Conservation (phyloP, 2,329 filamentous ascomycete species). For the Colletotrichum liaoningense region DNA sequence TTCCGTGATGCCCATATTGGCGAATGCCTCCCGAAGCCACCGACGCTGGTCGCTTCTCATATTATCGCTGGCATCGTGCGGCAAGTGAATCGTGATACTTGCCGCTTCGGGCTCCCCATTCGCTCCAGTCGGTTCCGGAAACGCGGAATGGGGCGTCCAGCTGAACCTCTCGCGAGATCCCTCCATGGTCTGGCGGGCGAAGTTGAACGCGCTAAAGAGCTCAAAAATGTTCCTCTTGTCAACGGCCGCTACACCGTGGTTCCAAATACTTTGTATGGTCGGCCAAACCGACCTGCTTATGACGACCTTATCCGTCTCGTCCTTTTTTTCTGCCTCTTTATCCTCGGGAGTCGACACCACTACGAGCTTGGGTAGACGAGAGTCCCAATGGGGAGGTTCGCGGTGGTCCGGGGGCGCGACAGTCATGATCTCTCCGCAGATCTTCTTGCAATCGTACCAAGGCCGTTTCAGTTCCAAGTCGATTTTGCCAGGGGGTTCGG, state of each 20-base stretch:
- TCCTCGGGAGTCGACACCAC: too few species aligned
- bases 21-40: neutral
- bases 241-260: neutral
- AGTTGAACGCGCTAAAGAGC: neutral
- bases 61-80: neutral
- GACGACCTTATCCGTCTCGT: neutral
- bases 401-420: neutral
- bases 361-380: neutral
- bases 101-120: too few species aligned
- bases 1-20: neutral
- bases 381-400: neutral
- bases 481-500: too few species aligned
- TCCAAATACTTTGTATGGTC: neutral
- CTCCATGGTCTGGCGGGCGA: neutral
- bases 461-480: neutral
- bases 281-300: neutral
- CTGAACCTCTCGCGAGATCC: neutral
- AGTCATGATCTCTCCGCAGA: conserved; percentile 3
- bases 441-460: neutral
- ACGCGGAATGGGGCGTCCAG: neutral
- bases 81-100: neutral
- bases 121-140: neutral
- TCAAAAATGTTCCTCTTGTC: neutral
- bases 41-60: neutral
- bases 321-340: too few species aligned